Evolutionary conservation across 2,329 filamentous ascomycete species (phyloP), one percentile per base, ranked within the genome.

Genomic region (Phyllachora maydis): DNA sequence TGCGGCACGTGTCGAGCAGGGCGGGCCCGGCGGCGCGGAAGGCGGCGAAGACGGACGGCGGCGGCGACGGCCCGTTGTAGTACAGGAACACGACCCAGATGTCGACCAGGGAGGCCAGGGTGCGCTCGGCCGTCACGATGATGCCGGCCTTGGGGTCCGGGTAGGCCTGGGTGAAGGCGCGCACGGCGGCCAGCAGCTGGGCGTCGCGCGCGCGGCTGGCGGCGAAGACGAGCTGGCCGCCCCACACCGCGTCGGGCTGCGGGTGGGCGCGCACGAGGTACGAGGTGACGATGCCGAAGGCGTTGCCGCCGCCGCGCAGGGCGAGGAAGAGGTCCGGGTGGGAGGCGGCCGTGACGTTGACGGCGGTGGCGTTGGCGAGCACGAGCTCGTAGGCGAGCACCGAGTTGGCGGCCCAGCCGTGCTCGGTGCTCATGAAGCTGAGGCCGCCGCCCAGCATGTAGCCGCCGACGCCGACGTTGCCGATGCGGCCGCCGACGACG

Each of bases 71-170:
- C 1, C 60, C 67, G 38, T 73, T 61, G 38, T 71, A 72, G 45
- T 67, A 71, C 17, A 66, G 37, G 40, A 71, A 71, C 28, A 73
- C 41, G 27, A 65, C 51, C 60, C 62, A 69, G 11, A 59, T 46
- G 29, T 67, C 50, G 22, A 65, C 32, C 1, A 54, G 28, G 8
- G 48, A 46, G 3, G 49, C 36, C 4, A 45, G 31, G 1, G 51
- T 50, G 10, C 56, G 46, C 34, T 64, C 52, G 3, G 54, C 50
- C 0, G 63, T 70, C 22, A 61, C 40, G 30, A 71, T 70, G 21
- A 72, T 55, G 8, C 54, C 63, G 1, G 65, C 66, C 37, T 66
- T 68, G 28, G 57, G 49, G 32, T 72, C 65, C 1, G 51, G 44
- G 35, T 65, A 63, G 39, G 69, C 48, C 32, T 58, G 50, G 5